Evolutionary conservation across 2,329 filamentous ascomycete species (phyloP).

Genomic region (Calonectria hawksworthii): DNA sequence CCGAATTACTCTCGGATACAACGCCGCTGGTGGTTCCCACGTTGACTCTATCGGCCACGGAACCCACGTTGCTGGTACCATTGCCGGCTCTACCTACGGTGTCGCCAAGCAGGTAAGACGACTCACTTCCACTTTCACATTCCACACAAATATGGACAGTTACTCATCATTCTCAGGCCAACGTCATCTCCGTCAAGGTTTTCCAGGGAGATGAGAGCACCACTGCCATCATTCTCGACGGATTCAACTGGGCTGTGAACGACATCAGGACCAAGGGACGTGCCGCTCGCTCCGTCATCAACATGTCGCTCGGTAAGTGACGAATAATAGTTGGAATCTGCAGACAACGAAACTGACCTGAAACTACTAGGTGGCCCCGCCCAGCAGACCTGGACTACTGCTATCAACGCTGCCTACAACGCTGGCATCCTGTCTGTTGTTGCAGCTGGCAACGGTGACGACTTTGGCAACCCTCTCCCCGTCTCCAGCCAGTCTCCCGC

Average conservation of each 20-base stretch:
- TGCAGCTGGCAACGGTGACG: conserved; percentile 61
- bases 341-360: background rate
- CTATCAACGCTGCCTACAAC: conserved; percentile 56
- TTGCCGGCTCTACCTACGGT: conserved; percentile 56
- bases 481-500: conserved; percentile 61
- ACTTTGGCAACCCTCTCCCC: conserved; percentile 45
- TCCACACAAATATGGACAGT: too few species aligned
- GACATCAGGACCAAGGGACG: conserved; percentile 50
- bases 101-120: conserved; percentile 56
- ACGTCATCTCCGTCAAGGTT: conserved; percentile 52
- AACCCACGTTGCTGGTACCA: conserved; percentile 58
- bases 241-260: conserved; percentile 57
- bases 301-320: conserved; percentile 57
- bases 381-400: conserved; percentile 54
- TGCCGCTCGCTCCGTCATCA: conserved; percentile 51
- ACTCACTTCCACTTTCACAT: too few species aligned
- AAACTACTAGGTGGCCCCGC: conserved; percentile 10
- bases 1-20: conserved; percentile 57
- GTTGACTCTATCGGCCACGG: conserved; percentile 56
- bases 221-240: conserved; percentile 54
- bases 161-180: conserved; percentile 31
- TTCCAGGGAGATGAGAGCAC: conserved; percentile 22
- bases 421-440: conserved; percentile 59
- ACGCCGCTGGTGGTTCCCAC: conserved; percentile 52
- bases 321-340: too few species aligned